Evolutionary conservation across 768 basidiomycete genomes (phyloP), one percentile per base, ranked within the genome.

Genomic region (Galerina sulciceps): DNA sequence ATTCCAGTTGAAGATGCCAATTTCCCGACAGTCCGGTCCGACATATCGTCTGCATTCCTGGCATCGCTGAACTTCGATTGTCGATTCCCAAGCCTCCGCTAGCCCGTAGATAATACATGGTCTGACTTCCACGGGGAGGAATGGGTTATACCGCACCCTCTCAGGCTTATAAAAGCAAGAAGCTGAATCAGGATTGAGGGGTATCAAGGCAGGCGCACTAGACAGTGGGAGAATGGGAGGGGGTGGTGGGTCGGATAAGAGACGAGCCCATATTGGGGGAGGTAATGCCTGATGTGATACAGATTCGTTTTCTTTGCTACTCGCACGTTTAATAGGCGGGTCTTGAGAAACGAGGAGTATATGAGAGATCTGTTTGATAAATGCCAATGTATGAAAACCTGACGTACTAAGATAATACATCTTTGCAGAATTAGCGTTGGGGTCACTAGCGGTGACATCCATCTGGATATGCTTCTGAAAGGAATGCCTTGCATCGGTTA

Each of bases 1-100:
- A 38, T 77, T 74, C 47, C 65, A 69, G 55, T 78, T 78, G 58
- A 78, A 75, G 1, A 78, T 26, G 0, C 75, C 75, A 11, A 65
- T 11, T 1, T 63, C 57, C 3, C 59, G 26, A 9, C 64, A 63
- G 38, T 76, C 75, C 4, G 74, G 71, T 6, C 75, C 73, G 36
- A 76, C 72, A 35, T 56, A 72, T 1, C 65, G 50, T 0, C 41
- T 43, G 23, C 67, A 70, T 0, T 11, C 0, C 3, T 60, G 48
- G 34, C 69, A 70, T 14, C 26, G 40, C 48, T 70, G 69, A 1
- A 68, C 41, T 31, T 66, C 46, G 22, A 70, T 65, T 4, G 36
- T 20, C 4, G 22, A 18, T n/a, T 38, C 10, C n/a, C 26, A 26
- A 4, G 63, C 55, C 0, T 49, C 48, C 5, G 51, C 35, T 18